phyloP scores from a whole-genome alignment of 1,284 basidiomycete species.

The Coriolopsis trogii region DNA sequence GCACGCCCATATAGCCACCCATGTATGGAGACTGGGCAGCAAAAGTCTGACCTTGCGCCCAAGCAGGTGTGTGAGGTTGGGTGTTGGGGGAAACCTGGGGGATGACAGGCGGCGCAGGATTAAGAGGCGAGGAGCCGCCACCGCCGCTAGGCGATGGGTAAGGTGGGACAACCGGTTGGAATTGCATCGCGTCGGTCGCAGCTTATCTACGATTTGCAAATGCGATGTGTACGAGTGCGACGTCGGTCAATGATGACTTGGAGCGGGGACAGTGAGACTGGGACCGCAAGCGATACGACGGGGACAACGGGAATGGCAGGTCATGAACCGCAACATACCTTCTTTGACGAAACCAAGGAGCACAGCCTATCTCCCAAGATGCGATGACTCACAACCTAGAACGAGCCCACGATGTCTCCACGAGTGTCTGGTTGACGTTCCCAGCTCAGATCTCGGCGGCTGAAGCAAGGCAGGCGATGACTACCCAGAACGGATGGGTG shows the following conservation, averaged over 20 bases:
- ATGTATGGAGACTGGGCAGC: conserved; percentile 22
- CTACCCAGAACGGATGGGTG: too few relatives aligned
- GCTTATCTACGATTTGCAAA: conserved; percentile 14
- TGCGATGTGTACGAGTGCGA: too few relatives aligned
- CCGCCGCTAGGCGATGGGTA: conserved; percentile 26
- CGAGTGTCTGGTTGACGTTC: not conserved
- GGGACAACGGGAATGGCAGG: conserved; percentile 6
- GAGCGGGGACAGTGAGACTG: conserved; percentile 6
- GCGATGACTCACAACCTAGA: conserved; percentile 13
- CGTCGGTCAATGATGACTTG: conserved; percentile 2
- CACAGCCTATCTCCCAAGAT: conserved; percentile 12
- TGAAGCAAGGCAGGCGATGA: too few relatives aligned
- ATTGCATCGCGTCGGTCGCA: conserved; percentile 14
- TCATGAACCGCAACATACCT: conserved; percentile 15
- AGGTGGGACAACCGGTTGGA: conserved; percentile 21
- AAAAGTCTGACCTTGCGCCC: conserved; percentile 20
- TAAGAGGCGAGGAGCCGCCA: conserved; percentile 16
- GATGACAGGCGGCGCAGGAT: conserved; percentile 28
- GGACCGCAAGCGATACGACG: conserved; percentile 3
- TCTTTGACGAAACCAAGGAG: conserved; percentile 10
- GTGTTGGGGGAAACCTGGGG: conserved; percentile 25
- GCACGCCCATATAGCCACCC: conserved; percentile 18
- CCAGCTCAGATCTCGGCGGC: not conserved
- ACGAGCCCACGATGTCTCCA: not conserved
- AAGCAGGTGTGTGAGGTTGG: conserved; percentile 19